phyloP scores from a whole-genome alignment of 1,139 yeast genomes.

The Pichia cactophila region DNA sequence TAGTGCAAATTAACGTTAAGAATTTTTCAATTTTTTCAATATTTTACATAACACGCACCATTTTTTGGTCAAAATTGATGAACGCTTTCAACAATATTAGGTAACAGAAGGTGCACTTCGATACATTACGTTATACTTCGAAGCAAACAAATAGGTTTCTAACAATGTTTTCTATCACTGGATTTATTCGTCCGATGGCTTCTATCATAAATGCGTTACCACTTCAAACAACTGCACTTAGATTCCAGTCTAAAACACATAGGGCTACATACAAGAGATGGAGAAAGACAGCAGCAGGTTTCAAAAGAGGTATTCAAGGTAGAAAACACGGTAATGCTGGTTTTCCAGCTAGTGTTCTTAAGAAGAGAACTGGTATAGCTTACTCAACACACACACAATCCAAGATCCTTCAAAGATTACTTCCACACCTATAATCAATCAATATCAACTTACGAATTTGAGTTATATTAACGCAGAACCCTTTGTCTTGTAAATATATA shows the following conservation, averaged over 20 bases:
- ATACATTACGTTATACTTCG: too few species aligned
- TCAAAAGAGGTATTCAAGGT: constrained; percentile 65
- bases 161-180: neutral
- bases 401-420: constrained; percentile 43
- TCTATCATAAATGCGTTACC: neutral
- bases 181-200: constrained; percentile 5
- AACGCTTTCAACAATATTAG: too few species aligned
- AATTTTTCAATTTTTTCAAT: too few species aligned
- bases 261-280: constrained; percentile 79
- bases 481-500: neutral
- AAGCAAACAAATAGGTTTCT: neutral
- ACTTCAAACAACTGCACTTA: constrained; percentile 21
- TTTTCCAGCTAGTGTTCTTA: constrained; percentile 61
- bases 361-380: constrained; percentile 57
- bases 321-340: constrained; percentile 92
- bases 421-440: constrained; percentile 28
- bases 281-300: constrained; percentile 54
- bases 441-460: neutral
- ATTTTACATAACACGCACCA: too few species aligned
- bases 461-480: neutral
- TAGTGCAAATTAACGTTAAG: too few species aligned
- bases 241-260: constrained; percentile 52
- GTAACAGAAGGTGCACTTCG: neutral
- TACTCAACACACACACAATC: constrained; percentile 51
- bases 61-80: too few species aligned